Evolutionary conservation across 306 rosid genomes (phyloP), one percentile per base, ranked within the genome.

Genomic region (Canavalia gladiata): DNA sequence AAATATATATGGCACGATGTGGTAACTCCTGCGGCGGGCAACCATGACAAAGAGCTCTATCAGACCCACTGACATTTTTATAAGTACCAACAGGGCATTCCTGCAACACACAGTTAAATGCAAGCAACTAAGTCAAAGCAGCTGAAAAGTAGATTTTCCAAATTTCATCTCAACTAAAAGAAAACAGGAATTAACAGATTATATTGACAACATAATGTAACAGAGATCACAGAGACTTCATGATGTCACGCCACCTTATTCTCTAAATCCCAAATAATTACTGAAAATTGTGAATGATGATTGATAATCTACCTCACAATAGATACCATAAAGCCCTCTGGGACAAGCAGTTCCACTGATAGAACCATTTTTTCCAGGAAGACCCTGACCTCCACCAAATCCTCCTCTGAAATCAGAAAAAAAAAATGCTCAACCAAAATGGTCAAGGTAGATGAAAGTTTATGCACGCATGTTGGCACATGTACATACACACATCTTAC

Each of bases 71-170:
- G 68, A 77, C 89, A 73, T 90, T 92, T 94, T 95, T 95, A 62
- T 82, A 91, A 57, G 97, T 92, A 68, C 98, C 98, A 77, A 95
- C 90, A 73, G 97, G 97, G 89, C 97, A 95, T 86, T 95, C 98
- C 98, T 95, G 91, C 79, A 88, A 72, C 25, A 18, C 39, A 72
- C 62, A 74, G 50, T 83, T 75, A 75, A 78, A 70, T 75, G 58
- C 51, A 68, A 83, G 75, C 25, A 42, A 49, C 43, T 7, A 37
- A 78, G 62, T 57, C 12, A 62, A 78, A 60, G 72, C 34, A 81
- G 66, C 42, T 59, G 29, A 74, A 41, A 10, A 60, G 56, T 8
- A 49, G n/a, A 77, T 64, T 55, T 28, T 75, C 62, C 50, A 34
- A 76, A 64, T 43, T 51, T 55, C 76, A 58, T 35, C 75, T 50